Conservation (phyloP, 2,329 filamentous ascomycete genomes). For the Apiospora rasikravindrae region DNA sequence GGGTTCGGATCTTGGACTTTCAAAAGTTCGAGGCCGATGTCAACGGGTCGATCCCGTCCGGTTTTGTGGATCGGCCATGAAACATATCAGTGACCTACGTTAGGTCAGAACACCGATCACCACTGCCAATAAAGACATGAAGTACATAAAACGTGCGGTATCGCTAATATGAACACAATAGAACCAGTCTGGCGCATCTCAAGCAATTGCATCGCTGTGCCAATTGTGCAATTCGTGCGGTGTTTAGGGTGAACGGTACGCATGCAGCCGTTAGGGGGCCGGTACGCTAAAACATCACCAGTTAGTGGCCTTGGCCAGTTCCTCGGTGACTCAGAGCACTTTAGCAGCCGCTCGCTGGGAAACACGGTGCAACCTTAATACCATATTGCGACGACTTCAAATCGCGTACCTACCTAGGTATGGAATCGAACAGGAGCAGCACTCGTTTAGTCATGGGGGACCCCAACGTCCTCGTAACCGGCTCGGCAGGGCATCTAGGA, state of each 20-base stretch:
- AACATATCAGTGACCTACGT: too few relatives aligned
- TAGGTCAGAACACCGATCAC: too few relatives aligned
- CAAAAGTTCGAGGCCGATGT: neutral
- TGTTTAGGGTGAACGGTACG: neutral
- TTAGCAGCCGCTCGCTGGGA: neutral
- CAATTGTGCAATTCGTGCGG: neutral
- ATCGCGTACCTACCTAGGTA: too few relatives aligned
- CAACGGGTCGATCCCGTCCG: conserved; percentile 4
- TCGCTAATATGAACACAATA: neutral
- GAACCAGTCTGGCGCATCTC: neutral
- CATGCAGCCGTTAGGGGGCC: neutral
- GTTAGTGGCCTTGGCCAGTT: neutral
- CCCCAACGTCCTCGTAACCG: conserved; percentile 49
- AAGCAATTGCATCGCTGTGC: neutral
- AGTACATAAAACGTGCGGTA: too few relatives aligned
- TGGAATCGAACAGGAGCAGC: neutral
- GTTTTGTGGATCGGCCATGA: neutral
- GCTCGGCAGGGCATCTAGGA: conserved; percentile 53
- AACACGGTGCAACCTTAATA: neutral
- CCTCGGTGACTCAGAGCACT: neutral
- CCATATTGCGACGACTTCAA: neutral
- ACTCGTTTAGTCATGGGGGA: neutral
- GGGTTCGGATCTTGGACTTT: neutral
- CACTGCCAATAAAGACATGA: too few relatives aligned
- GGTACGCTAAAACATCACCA: neutral